Base-by-base conservation (phyloP, 768 basidiomycete species). In the Russula griseocarnosa region DNA sequence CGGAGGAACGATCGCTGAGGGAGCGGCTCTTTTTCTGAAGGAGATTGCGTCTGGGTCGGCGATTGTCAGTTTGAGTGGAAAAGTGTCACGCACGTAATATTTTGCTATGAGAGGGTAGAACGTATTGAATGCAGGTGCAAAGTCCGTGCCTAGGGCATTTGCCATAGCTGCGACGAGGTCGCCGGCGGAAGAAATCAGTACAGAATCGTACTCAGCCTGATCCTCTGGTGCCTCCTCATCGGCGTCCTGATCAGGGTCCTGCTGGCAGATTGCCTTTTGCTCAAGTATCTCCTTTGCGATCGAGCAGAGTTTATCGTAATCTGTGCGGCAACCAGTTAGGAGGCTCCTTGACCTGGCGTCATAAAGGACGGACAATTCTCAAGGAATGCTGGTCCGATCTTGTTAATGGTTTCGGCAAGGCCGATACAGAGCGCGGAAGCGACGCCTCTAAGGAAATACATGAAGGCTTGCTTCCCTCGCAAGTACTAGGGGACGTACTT, bases 141-240 rank as follows among this genome's bases (percentile, higher is more conserved):
- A 99, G 74, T 91, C 91, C 24, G 82, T 66, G 5, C 94, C 94
- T n/a, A 96, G 82, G 9, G 86, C 89, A 63, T 83, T 85, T 36
- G 95, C 92, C 67, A 99, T 78, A 1, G 92, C 82, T 59, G 94
- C 86, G 63, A 98, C 94, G 60, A 99, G 87, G 73, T 99, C 97
- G 47, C 89, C 90, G 30, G 96, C 96, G 28, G 94, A 87, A 30
- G 92, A 91, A 72, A 98, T 90, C 62, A 99, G 82, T 60, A 97
- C 91, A 4, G 95, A 92, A 73, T 99, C 97, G 73, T 94, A 96
- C 77, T 99, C 97, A 1, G 95, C 94, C 71, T 90, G 88, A 67
- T 92, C 92, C 73, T 92, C 91, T 9, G 87, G 88, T 28, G 87
- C 88, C 69, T 92, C 91, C 28, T 90, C 90, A 5, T 82, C 82